Base-by-base conservation (phyloP, 176 grass and related monocot species). In the Oropetium thomaeum region DNA sequence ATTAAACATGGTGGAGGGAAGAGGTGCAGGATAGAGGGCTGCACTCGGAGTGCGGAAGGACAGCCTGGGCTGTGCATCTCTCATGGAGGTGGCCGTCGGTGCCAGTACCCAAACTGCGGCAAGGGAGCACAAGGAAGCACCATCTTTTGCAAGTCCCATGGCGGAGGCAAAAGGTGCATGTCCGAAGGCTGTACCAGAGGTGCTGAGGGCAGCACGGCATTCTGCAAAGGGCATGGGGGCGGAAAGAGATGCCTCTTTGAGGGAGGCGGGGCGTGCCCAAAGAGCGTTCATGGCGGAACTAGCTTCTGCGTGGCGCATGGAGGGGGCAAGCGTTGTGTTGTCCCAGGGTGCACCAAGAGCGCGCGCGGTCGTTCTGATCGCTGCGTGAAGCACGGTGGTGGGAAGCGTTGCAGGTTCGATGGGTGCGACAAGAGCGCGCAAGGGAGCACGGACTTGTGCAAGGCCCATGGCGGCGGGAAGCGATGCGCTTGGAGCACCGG, bases 71-170 rank as follows among this genome's bases (percentile, higher is more conserved):
- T 93, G 65, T 97, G 93, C 70, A 97, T 97, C 82, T 86, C 90
- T 8, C 93, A 93, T 57, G 93, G 93, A 23, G 93, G 93, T 1
- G 93, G 93, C 55, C 90, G 87, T n/a, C 82, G 93, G 19, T 97
- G 93, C 27, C 93, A 93, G 77, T 39, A 76, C 31, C 79, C 76
- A 1, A 81, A 89, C 65, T 97, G 90, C 23, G 0, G 33, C 14
- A 97, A 97, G 32, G 93, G 90, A 23, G 93, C 90, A 2, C 90
- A 97, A 79, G 93, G 93, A 58, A 88, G 93, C 67, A 93, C 93
- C 76, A 83, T 90, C 58, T 93, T 76, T 65, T 97, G 93, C 65
- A 97, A 93, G 83, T 89, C 90, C 37, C 93, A 93, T 23, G 93
- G 93, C 54, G 93, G 93, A 22, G 93, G 93, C 42, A 97, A 90